Evolutionary conservation across 2,329 filamentous ascomycete species (phyloP).

Genomic region (Trichoderma asperellum): DNA sequence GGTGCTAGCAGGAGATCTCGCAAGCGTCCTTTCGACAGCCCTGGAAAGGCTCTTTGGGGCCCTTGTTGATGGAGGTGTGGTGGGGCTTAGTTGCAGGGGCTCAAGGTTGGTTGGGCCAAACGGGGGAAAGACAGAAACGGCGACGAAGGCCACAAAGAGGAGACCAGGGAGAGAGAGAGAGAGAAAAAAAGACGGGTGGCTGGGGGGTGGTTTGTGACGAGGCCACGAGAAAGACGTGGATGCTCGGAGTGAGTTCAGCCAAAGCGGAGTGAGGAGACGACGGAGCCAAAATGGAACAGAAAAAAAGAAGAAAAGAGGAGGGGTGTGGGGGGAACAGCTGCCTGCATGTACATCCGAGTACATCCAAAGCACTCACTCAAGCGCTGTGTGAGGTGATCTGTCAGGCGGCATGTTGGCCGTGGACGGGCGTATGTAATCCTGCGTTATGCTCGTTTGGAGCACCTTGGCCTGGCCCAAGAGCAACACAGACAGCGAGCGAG

Average conservation of each 20-base stretch:
- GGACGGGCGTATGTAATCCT: slow-evolving; percentile 25
- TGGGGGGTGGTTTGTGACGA: slow-evolving; percentile 24
- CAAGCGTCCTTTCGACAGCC: slow-evolving; percentile 24
- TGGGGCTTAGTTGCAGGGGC: slow-evolving; percentile 26
- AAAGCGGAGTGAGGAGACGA: slow-evolving; percentile 4
- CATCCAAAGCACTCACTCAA: not conserved
- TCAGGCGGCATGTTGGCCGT: slow-evolving; percentile 19
- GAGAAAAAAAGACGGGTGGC: slow-evolving; percentile 26
- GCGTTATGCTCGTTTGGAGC: not conserved
- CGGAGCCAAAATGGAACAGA: slow-evolving; percentile 4
- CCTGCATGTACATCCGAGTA: not conserved
- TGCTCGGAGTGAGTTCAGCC: slow-evolving; percentile 5
- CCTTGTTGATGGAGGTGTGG: slow-evolving; percentile 22
- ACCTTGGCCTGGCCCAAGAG: not conserved
- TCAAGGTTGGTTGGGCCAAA: slow-evolving; percentile 24
- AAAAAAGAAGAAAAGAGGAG: slow-evolving; percentile 8
- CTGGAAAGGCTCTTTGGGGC: slow-evolving; percentile 9
- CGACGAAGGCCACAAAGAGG: not conserved
- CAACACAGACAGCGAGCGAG: not conserved
- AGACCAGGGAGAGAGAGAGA: not conserved
- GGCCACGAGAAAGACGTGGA: slow-evolving; percentile 5
- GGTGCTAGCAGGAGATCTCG: slow-evolving; percentile 27
- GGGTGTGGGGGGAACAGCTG: slow-evolving; percentile 26
- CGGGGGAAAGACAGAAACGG: slow-evolving; percentile 10
- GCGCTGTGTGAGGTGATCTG: slow-evolving; percentile 28